These are phyloP conservation scores for Aspergillus luchuensis DNA, from an alignment of 2,329 filamentous ascomycete species.

Conservation along the genomic window DNA sequence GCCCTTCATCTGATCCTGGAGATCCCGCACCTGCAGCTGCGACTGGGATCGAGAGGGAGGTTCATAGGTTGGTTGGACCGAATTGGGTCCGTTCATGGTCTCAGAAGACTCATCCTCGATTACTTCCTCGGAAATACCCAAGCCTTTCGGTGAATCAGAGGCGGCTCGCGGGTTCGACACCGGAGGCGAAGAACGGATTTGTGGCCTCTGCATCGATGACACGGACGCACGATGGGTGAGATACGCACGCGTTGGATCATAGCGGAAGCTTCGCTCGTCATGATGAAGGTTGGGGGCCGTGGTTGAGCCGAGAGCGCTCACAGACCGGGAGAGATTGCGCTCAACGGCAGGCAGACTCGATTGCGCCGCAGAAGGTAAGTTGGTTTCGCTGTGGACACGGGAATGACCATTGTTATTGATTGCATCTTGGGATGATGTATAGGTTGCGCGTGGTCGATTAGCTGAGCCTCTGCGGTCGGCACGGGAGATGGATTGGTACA, in stretches of 20 bases:
- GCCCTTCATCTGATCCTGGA: constrained; percentile 83
- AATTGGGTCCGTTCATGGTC: constrained; percentile 38
- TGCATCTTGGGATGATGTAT: constrained; percentile 35
- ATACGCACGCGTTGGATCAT: constrained; percentile 34
- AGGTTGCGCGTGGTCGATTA: constrained; percentile 45
- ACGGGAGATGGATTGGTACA: constrained; percentile 47
- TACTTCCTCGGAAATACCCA: constrained; percentile 33
- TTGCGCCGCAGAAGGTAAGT: constrained; percentile 48
- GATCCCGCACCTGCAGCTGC: constrained; percentile 69
- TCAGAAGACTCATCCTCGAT: constrained; percentile 29
- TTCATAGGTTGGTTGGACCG: constrained; percentile 38
- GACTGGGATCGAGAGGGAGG: constrained; percentile 68
- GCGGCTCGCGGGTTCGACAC: constrained; percentile 21
- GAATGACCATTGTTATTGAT: constrained; percentile 55
- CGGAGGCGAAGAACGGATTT: constrained; percentile 6
- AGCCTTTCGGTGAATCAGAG: constrained; percentile 26
- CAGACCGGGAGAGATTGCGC: constrained; percentile 57
- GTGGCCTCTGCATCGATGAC: constrained; percentile 39
- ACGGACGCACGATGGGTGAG: constrained; percentile 40
- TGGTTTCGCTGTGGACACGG: constrained; percentile 64
- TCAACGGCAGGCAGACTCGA: constrained; percentile 32
- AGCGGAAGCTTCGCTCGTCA: constrained; percentile 38
- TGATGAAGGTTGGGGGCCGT: constrained; percentile 34
- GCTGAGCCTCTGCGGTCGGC: constrained; percentile 49
- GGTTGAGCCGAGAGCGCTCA: constrained; percentile 57